Conservation (phyloP, 2,329 filamentous ascomycete species). For the Magnaporthiopsis incrustans region DNA sequence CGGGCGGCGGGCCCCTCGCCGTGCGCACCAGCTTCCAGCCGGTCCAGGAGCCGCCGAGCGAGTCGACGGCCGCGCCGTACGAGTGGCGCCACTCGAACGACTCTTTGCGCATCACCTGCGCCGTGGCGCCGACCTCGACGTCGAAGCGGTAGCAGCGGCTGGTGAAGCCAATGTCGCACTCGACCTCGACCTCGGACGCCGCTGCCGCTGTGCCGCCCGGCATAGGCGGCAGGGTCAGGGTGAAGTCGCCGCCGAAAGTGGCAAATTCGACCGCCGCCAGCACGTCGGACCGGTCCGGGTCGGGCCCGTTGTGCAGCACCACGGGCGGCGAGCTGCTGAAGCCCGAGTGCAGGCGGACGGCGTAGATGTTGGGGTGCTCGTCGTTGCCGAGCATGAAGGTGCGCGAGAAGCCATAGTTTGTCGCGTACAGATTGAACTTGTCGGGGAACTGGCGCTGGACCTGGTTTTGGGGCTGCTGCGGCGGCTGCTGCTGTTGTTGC, state of each 20-base stretch:
- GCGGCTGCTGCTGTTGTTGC: background rate
- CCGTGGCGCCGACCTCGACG: slow-evolving; percentile 23
- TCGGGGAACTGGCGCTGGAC: slow-evolving; percentile 23
- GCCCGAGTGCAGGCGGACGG: slow-evolving; percentile 19
- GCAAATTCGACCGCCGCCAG: slow-evolving; percentile 20
- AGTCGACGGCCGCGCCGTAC: slow-evolving; percentile 24
- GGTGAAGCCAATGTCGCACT: slow-evolving; percentile 10
- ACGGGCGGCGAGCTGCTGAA: slow-evolving; percentile 21
- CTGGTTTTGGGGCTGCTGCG: background rate
- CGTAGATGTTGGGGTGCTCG: slow-evolving; percentile 24
- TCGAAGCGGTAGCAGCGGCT: slow-evolving; percentile 22
- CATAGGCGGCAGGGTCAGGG: slow-evolving; percentile 22
- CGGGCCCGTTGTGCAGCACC: slow-evolving; percentile 26
- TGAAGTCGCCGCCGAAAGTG: slow-evolving; percentile 12
- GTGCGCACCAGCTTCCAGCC: slow-evolving; percentile 36
- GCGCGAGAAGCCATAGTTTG: slow-evolving; percentile 11
- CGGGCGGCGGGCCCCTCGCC: slow-evolving; percentile 14
- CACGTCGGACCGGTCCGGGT: slow-evolving; percentile 15
- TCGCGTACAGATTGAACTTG: slow-evolving; percentile 23
- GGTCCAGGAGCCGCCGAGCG: slow-evolving; percentile 20
- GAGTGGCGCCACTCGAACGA: slow-evolving; percentile 35
- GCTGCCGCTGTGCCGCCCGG: slow-evolving; percentile 9
- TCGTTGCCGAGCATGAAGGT: slow-evolving; percentile 22
- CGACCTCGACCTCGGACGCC: slow-evolving; percentile 10
- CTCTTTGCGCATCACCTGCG: slow-evolving; percentile 18